A percentile compares a stretch with the other conserved stretches of the same genome.
These are phyloP conservation scores for Fusarium agapanthi DNA, from an alignment of 2,329 filamentous ascomycete genomes.

Conservation along the genomic window DNA sequence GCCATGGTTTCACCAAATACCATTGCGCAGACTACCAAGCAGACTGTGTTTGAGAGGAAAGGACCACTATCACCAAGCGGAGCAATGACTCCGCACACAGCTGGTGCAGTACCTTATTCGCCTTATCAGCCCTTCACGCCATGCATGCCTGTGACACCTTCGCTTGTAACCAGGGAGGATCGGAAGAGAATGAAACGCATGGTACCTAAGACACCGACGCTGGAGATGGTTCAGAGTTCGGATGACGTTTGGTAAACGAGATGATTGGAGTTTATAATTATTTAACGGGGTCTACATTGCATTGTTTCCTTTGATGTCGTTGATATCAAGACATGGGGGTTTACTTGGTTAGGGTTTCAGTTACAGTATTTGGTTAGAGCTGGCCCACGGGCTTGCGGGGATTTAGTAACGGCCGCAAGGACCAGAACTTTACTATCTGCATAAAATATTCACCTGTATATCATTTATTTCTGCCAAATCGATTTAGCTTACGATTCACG, in stretches of 20 bases:
- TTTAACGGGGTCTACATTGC: slow-evolving; percentile 11
- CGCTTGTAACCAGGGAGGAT: slow-evolving; percentile 75
- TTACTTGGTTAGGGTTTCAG: slow-evolving; percentile 1
- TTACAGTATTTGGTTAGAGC: slow-evolving; percentile 3
- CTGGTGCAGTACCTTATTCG: slow-evolving; percentile 73
- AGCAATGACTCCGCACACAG: slow-evolving; percentile 69
- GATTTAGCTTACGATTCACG: background rate
- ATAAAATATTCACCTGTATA: slow-evolving; percentile 20
- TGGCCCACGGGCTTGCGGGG: slow-evolving; percentile 10
- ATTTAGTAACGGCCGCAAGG: slow-evolving; percentile 20
- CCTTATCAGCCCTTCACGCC: slow-evolving; percentile 84
- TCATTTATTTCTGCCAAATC: background rate
- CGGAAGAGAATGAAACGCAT: slow-evolving; percentile 73
- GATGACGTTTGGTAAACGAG: slow-evolving; percentile 71
- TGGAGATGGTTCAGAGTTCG: slow-evolving; percentile 68
- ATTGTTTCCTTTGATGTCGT: slow-evolving; percentile 41
- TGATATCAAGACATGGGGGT: slow-evolving; percentile 24
- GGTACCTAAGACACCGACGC: slow-evolving; percentile 69
- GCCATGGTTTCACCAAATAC: slow-evolving; percentile 60
- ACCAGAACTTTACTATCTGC: slow-evolving; percentile 15
- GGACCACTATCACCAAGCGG: slow-evolving; percentile 64
- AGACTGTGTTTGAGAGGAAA: slow-evolving; percentile 70
- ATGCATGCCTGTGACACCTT: slow-evolving; percentile 79
- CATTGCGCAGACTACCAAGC: slow-evolving; percentile 62
- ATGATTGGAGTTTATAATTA: slow-evolving; percentile 3